Percentiles rank a stretch among this genome's conserved stretches.
phyloP scores from a whole-genome alignment of 805 yeast species.

The Starmera dryadoides region DNA sequence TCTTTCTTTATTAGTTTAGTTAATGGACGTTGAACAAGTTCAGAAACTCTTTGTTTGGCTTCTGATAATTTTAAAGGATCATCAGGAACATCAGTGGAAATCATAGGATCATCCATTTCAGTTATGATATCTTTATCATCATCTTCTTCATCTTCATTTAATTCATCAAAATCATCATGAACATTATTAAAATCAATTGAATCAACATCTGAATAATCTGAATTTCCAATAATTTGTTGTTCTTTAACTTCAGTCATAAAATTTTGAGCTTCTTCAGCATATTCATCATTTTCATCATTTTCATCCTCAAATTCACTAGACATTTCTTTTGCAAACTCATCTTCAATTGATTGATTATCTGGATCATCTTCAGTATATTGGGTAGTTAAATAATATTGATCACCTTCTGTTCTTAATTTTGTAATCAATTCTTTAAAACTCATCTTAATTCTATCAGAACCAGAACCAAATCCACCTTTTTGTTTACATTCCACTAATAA shows the following conservation, averaged over 20 bases:
- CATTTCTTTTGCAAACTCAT: constrained; percentile 9
- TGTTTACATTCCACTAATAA: constrained; percentile 54
- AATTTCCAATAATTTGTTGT: constrained; percentile 4
- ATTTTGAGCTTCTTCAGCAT: constrained; percentile 12
- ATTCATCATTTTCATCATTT: constrained; percentile 11
- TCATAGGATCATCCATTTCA: constrained; percentile 6
- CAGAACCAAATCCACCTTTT: constrained; percentile 64
- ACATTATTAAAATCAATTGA: constrained; percentile 36
- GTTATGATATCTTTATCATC: constrained; percentile 13
- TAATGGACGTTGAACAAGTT: constrained; percentile 57
- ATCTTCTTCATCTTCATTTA: constrained; percentile 16
- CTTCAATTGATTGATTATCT: constrained; percentile 17
- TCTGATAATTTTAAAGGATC: constrained; percentile 25
- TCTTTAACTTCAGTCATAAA: constrained; percentile 8
- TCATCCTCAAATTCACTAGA: constrained; percentile 13
- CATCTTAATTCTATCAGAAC: constrained; percentile 45
- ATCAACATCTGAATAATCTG: constrained; percentile 28
- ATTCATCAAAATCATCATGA: constrained; percentile 44
- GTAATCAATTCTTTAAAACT: constrained; percentile 40
- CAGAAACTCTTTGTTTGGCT: constrained; percentile 35
- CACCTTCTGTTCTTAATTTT: constrained; percentile 30
- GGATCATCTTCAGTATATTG: constrained; percentile 50
- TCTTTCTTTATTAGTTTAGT: constrained; percentile 28
- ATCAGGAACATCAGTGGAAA: constrained; percentile 9
- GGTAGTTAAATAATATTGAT: constrained; percentile 57